A percentile compares a stretch with the other conserved stretches of the same genome.
Evolutionary conservation across 108 stramenopile species (phyloP).

Genomic region (Fragilaria radians): DNA sequence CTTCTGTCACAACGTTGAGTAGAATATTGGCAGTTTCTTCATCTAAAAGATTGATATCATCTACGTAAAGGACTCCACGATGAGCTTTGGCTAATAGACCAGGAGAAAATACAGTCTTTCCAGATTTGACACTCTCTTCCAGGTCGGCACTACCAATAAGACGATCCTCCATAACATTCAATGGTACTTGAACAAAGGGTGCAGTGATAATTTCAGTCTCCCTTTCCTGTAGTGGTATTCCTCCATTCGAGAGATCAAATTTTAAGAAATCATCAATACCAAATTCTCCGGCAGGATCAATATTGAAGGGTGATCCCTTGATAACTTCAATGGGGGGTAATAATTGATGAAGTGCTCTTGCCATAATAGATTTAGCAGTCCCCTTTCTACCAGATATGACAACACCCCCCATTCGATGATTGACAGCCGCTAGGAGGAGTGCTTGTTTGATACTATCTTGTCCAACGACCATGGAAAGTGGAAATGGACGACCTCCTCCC

Average conservation of each 20-base stretch:
- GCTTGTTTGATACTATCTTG: conserved; percentile 94
- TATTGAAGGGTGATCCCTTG: conserved; percentile 87
- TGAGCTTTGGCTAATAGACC: conserved; percentile 94
- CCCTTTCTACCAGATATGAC: conserved; percentile 93
- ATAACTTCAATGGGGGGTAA: conserved; percentile 93
- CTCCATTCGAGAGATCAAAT: conserved; percentile 68
- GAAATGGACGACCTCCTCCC: conserved; percentile 80
- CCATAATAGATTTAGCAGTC: conserved; percentile 96
- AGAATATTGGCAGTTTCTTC: conserved; percentile 91
- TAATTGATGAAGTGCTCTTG: conserved; percentile 88
- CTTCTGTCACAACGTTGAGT: conserved; percentile 83
- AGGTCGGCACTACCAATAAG: conserved; percentile 91
- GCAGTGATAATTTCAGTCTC: conserved; percentile 87
- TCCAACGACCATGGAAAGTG: conserved; percentile 93
- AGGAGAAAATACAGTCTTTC: conserved; percentile 87
- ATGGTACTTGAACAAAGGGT: conserved; percentile 94
- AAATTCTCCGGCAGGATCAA: conserved; percentile 77
- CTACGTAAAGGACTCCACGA: conserved; percentile 91
- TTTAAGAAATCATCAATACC: conserved; percentile 50
- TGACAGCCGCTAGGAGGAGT: conserved; percentile 81
- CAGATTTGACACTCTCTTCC: conserved; percentile 86
- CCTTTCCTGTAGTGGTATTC: conserved; percentile 66
- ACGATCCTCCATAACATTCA: conserved; percentile 97
- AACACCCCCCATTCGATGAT: conserved; percentile 92
- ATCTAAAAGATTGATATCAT: conserved; percentile 95